Evolutionary conservation across 139 green algal genomes (phyloP), one percentile per base, ranked within the genome.

Genomic region (Chlamydomonas schloesseri): DNA sequence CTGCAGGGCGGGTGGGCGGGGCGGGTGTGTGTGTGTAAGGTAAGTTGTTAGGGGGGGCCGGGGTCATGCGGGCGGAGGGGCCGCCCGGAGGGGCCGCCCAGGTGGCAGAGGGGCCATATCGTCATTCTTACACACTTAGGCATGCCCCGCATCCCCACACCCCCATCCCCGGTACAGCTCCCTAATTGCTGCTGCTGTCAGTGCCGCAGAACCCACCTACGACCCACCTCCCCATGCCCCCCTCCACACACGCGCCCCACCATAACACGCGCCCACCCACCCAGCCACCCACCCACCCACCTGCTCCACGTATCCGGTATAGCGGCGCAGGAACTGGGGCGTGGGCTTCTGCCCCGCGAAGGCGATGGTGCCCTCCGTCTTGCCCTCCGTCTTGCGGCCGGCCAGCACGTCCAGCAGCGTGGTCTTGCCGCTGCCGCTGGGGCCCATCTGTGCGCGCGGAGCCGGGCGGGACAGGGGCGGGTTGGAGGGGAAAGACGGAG

Each of bases 371-470:
- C 95, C 95, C 42, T 90, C 84, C 3, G 84, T 90, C 0, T 37
- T 70, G 64, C 92, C 92, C 13, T 64, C 64, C 11, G 76, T 95
- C 82, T 95, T 95, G 74, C 93, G 89, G 42, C 95, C 92, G 28
- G 90, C 89, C 55, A 98, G 58, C 31, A 96, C 69, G 73, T 97
- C 94, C 67, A 86, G 80, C 46, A 86, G 80, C 15, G 80, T 86
- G 58, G 93, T 97, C 80, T 97, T 97, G 62, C 95, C 95, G 77
- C 67, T 89, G 42, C 95, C 95, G 29, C 82, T 91, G n/a, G 92
- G 90, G 15, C 94, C 94, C 93, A 96, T 94, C 73, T 89, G 87
- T 68, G 60, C 3, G 33, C 1, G 64, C 53, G 47, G 60, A 60
- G 71, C 31, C 15, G 33, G 23, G 58, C 62, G 33, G 64, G 33